A percentile compares a stretch with the other conserved stretches of the same genome.
Evolutionary conservation across 257 asterid genomes (phyloP).

Genomic region (Paraleonurus japonicus): DNA sequence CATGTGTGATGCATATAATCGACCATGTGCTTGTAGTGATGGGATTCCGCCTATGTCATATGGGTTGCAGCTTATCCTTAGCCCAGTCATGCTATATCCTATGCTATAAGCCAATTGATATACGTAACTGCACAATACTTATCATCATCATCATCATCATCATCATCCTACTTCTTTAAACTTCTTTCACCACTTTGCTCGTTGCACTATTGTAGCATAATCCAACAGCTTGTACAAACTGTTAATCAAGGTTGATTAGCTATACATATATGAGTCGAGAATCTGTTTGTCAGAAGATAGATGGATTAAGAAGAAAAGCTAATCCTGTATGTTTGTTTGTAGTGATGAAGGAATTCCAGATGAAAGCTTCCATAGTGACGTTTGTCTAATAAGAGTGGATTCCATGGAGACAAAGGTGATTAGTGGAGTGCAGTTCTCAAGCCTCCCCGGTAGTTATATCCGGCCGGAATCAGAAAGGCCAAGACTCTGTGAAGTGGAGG

Average conservation of each 20-base stretch:
- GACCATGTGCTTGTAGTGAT: background rate
- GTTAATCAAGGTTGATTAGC: too few relatives aligned
- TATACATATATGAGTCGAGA: too few relatives aligned
- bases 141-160: too few relatives aligned
- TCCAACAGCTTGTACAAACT: background rate
- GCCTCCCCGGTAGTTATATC: constrained; percentile 47
- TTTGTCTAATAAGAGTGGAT: background rate
- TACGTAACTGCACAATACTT: background rate
- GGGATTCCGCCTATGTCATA: background rate
- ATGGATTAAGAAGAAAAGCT: background rate
- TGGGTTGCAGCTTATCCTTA: background rate
- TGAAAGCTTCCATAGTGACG: constrained; percentile 24
- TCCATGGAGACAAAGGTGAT: constrained; percentile 50
- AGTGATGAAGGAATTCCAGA: constrained; percentile 14
- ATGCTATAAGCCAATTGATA: background rate
- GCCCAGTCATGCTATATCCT: background rate
- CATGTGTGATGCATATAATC: too few relatives aligned
- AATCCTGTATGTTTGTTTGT: constrained; percentile 20
- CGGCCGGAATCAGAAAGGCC: constrained; percentile 60
- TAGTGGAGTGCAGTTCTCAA: constrained; percentile 43
- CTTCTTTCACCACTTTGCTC: background rate
- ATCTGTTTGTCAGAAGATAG: background rate
- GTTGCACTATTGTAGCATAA: background rate
- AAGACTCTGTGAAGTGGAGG: constrained; percentile 37
- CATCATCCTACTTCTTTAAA: background rate